A percentile compares a stretch with the other conserved stretches of the same genome.
phyloP scores from a whole-genome alignment of 768 basidiomycete species.

The Boletus speciosus region DNA sequence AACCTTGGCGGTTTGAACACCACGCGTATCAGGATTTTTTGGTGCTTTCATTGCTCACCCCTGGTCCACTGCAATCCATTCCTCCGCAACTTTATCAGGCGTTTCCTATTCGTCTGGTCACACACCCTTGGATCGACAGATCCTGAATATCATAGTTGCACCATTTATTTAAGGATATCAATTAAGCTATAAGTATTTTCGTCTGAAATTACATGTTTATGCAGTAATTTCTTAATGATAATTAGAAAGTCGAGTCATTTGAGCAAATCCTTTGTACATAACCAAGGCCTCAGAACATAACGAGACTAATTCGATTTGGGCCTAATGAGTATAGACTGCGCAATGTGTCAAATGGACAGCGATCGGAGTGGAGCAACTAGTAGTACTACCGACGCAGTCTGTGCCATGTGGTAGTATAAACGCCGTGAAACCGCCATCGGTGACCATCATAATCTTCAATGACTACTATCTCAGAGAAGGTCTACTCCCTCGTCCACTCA shows the following conservation, averaged over 20 bases:
- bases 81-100: slow-evolving; percentile 41
- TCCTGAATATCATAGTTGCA: slow-evolving; percentile 14
- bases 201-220: slow-evolving; percentile 1
- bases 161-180: slow-evolving; percentile 19
- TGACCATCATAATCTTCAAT: slow-evolving; percentile 12
- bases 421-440: not conserved
- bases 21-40: slow-evolving; percentile 52
- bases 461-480: slow-evolving; percentile 28
- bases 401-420: not conserved
- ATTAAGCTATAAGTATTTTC: slow-evolving; percentile 6
- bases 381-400: not conserved
- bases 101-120: slow-evolving; percentile 60
- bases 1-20: not conserved
- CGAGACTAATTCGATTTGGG: no score
- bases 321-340: not conserved
- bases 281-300: not conserved
- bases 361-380: not conserved
- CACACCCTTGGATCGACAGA: slow-evolving; percentile 47
- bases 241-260: not conserved
- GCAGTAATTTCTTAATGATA: slow-evolving; percentile 9
- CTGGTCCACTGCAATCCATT: slow-evolving; percentile 33
- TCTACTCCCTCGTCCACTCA: slow-evolving; percentile 31
- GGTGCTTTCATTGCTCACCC: slow-evolving; percentile 43
- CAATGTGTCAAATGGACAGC: not conserved
- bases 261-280: not conserved